phyloP scores from a whole-genome alignment of 257 asterid species.

The Solanum dulcamara region DNA sequence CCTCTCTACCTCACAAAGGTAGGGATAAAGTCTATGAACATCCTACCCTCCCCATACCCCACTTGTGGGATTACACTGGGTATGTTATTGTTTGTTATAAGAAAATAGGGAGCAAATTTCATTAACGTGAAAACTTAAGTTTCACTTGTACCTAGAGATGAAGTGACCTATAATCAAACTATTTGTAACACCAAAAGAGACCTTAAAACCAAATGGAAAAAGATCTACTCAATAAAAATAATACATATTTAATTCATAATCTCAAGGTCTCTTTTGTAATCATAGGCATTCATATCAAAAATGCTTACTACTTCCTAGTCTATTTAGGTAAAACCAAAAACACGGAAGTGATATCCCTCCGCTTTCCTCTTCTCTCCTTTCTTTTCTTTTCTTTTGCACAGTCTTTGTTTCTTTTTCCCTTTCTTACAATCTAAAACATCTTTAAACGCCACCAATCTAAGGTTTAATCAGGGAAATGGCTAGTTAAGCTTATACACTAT shows the following conservation, averaged over 20 bases:
- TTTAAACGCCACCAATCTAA: background rate
- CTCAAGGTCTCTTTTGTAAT: background rate
- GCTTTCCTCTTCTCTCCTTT: background rate
- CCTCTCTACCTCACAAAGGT: background rate
- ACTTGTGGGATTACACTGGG: background rate
- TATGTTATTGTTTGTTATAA: background rate
- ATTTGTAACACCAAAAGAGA: too few species aligned
- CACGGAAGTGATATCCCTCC: background rate
- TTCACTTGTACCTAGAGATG: background rate
- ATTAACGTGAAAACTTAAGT: background rate
- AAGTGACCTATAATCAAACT: background rate
- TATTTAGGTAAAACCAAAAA: background rate
- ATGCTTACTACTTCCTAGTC: background rate
- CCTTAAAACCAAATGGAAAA: background rate
- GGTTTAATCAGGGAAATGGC: background rate
- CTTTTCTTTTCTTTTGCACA: background rate
- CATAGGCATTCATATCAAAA: background rate
- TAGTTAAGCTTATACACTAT: background rate
- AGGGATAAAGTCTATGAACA: background rate
- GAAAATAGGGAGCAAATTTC: background rate
- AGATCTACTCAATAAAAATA: background rate
- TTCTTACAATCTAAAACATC: background rate
- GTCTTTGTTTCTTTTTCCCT: background rate
- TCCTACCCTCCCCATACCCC: background rate
- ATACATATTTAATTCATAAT: background rate